phyloP scores from a whole-genome alignment of 1,284 basidiomycete genomes.

The Trametes sp. region DNA sequence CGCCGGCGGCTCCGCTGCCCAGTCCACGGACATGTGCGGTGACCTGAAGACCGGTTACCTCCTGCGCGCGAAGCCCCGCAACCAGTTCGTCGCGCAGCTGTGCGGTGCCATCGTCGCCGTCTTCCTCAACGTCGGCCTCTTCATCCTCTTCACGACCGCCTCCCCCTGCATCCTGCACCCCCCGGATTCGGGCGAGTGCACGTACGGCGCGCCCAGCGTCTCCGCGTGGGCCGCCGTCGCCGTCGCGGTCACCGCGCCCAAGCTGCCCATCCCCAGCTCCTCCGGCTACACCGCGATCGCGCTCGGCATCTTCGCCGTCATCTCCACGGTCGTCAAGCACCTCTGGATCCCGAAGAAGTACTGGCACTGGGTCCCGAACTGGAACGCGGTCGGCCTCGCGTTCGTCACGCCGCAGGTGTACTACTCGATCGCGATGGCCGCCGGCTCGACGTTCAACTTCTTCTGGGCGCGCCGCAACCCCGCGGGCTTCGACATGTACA shows the following conservation, averaged over 20 bases:
- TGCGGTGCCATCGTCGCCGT: slow-evolving; percentile 63
- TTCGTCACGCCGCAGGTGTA: slow-evolving; percentile 37
- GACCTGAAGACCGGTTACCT: slow-evolving; percentile 80
- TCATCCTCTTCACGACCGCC: slow-evolving; percentile 70
- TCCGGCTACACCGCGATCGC: slow-evolving; percentile 73
- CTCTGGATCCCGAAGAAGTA: slow-evolving; percentile 61
- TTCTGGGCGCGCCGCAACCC: slow-evolving; percentile 60
- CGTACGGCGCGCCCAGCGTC: slow-evolving; percentile 67
- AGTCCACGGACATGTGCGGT: slow-evolving; percentile 75
- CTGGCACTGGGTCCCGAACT: slow-evolving; percentile 66
- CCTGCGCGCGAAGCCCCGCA: slow-evolving; percentile 68
- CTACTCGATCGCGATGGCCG: slow-evolving; percentile 58
- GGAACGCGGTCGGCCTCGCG: slow-evolving; percentile 64
- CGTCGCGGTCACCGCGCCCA: slow-evolving; percentile 57
- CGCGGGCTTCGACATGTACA: slow-evolving; percentile 60
- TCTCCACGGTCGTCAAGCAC: slow-evolving; percentile 59
- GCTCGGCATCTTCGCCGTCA: slow-evolving; percentile 54
- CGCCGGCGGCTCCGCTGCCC: slow-evolving; percentile 64
- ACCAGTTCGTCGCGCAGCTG: slow-evolving; percentile 72
- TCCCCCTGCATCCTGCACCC: slow-evolving; percentile 65
- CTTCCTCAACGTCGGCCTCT: slow-evolving; percentile 65
- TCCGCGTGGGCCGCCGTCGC: slow-evolving; percentile 72
- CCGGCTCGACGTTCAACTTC: slow-evolving; percentile 52
- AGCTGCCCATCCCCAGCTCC: slow-evolving; percentile 59
- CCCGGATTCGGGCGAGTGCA: slow-evolving; percentile 48